Evolutionary conservation across 495 filamentous ascomycete species (phyloP).

Genomic region (Neurospora sp.): DNA sequence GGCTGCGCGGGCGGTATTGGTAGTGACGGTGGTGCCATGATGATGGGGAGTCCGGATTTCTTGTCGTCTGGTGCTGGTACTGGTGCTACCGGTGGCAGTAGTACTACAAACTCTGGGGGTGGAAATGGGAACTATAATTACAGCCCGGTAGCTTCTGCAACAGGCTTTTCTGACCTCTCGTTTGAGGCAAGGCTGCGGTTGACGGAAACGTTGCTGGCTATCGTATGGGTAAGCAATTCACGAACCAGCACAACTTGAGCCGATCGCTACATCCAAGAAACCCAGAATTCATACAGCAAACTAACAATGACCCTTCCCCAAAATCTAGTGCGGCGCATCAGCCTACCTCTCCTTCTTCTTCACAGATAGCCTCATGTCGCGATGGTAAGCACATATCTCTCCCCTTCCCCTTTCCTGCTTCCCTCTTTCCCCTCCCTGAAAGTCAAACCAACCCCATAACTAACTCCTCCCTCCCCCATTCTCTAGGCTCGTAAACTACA

Average conservation of each 20-base stretch:
- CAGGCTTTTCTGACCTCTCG: conserved; percentile 8
- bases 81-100: background rate
- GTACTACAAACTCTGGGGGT: background rate
- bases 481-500: conserved; percentile 74
- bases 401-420: conserved; percentile 10
- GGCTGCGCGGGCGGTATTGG: background rate
- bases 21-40: background rate
- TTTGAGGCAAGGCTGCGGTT: conserved; percentile 41
- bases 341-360: conserved; percentile 85
- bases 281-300: background rate
- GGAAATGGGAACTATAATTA: background rate
- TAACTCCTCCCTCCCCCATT: background rate
- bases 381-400: conserved; percentile 46
- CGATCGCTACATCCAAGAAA: background rate
- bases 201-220: conserved; percentile 70
- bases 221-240: conserved; percentile 62
- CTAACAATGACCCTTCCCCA: background rate
- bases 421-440: background rate
- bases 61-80: background rate
- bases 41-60: background rate
- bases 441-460: background rate
- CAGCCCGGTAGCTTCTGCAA: background rate
- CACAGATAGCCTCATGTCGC: conserved; percentile 85
- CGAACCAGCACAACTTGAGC: background rate
- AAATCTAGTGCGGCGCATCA: conserved; percentile 62